phyloP scores from a whole-genome alignment of 345 rosid genomes.

The Gossypium bickii region DNA sequence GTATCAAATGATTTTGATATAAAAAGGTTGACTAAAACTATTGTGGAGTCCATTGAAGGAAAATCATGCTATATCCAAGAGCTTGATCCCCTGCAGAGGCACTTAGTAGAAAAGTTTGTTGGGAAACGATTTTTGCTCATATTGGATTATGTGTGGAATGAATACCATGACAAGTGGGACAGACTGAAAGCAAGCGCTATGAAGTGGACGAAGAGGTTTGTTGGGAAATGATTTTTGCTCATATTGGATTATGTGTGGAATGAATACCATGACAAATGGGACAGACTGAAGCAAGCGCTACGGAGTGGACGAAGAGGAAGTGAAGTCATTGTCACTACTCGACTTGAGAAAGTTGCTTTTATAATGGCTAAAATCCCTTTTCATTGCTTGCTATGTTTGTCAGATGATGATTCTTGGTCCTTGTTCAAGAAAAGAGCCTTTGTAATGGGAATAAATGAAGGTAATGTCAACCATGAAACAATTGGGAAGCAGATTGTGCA shows the following conservation, averaged over 20 bases:
- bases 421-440: conserved; percentile 4
- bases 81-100: too few species aligned
- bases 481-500: conserved; percentile 12
- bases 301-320: not conserved
- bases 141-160: conserved; percentile 17
- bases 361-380: not conserved
- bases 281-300: not conserved
- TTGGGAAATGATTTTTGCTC: not conserved
- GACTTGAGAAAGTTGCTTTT: not conserved
- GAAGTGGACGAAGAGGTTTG: not conserved
- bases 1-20: too few species aligned
- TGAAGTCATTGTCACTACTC: conserved; percentile 3
- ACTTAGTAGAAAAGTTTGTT: not conserved
- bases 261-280: conserved; percentile 15
- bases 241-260: conserved; percentile 20
- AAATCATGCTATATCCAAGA: not conserved
- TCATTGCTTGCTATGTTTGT: not conserved
- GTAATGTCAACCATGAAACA: not conserved
- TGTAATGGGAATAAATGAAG: not conserved
- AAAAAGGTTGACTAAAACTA: not conserved
- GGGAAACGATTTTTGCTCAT: conserved; percentile 6
- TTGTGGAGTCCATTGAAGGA: conserved; percentile 11
- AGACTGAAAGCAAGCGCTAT: not conserved
- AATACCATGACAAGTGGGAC: conserved; percentile 16
- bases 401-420: not conserved